Evolutionary conservation across 208 protist genomes (phyloP).

Genomic region (Leishmania martiniquensis): DNA sequence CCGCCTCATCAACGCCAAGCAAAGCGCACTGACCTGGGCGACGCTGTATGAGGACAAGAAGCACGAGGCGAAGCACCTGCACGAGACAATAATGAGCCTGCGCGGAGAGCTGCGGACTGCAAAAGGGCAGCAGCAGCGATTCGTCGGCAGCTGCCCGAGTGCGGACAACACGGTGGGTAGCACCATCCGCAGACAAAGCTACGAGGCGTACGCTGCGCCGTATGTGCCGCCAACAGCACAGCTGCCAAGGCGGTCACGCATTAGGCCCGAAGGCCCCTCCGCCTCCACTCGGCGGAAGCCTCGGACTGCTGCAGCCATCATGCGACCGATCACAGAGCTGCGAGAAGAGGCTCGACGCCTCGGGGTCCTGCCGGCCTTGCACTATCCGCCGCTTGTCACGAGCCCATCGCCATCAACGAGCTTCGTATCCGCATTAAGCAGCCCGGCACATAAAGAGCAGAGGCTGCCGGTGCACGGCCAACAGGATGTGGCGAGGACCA

Average conservation of each 20-base stretch:
- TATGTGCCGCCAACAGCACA: conserved; percentile 47
- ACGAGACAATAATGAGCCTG: conserved; percentile 41
- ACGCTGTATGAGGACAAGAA: conserved; percentile 47
- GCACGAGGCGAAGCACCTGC: conserved; percentile 40
- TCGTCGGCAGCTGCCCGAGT: background rate
- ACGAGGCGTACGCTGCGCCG: conserved; percentile 52
- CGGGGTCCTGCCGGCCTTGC: conserved; percentile 42
- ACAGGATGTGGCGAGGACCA: background rate
- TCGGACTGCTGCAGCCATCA: background rate
- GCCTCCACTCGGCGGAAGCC: background rate
- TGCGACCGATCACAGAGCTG: conserved; percentile 33
- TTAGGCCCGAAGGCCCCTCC: background rate
- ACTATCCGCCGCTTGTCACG: conserved; percentile 17
- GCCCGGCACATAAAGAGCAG: conserved; percentile 1
- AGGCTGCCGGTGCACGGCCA: background rate
- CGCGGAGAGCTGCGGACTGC: conserved; percentile 26
- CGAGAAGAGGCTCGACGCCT: conserved; percentile 50
- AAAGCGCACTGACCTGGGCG: conserved; percentile 37
- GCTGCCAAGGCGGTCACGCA: background rate
- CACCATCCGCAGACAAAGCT: conserved; percentile 32
- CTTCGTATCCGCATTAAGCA: conserved; percentile 13
- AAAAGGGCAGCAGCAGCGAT: background rate
- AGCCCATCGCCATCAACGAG: conserved; percentile 19
- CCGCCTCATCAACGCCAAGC: conserved; percentile 35
- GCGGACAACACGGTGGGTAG: conserved; percentile 11